Conservation (phyloP, 441 rosid species). For the Gossypium trilobum region DNA sequence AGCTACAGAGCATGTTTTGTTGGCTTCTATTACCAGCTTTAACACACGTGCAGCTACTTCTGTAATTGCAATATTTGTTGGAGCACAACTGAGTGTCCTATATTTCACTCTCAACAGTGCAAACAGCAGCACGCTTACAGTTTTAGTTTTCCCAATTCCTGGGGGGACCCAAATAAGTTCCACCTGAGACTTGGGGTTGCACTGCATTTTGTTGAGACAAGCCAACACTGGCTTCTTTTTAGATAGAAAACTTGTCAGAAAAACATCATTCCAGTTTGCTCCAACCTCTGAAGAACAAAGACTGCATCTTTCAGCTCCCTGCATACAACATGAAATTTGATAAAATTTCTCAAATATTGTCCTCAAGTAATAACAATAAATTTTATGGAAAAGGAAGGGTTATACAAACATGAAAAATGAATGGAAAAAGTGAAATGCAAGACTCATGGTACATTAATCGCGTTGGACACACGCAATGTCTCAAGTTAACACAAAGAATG, state of each 20-base stretch:
- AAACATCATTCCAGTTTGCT: slow-evolving; percentile 4
- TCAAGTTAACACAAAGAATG: not conserved
- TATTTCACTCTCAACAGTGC: slow-evolving; percentile 27
- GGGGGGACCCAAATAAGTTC: slow-evolving; percentile 66
- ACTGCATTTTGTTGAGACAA: slow-evolving; percentile 23
- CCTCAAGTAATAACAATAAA: too few species aligned
- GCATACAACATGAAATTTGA: not conserved
- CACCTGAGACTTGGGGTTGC: slow-evolving; percentile 26
- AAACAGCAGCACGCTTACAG: slow-evolving; percentile 29
- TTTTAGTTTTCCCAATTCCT: slow-evolving; percentile 62
- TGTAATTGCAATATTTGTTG: slow-evolving; percentile 49
- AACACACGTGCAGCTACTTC: slow-evolving; percentile 40
- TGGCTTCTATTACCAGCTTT: slow-evolving; percentile 25
- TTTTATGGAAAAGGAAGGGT: too few species aligned
- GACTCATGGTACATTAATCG: not conserved
- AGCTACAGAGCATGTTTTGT: not conserved
- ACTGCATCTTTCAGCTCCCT: slow-evolving; percentile 24
- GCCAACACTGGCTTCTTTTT: slow-evolving; percentile 30
- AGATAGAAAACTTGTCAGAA: not conserved
- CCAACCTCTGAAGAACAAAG: slow-evolving; percentile 1
- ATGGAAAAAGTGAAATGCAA: not conserved
- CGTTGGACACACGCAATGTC: not conserved
- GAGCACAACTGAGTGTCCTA: slow-evolving; percentile 45
- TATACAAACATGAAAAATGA: too few species aligned
- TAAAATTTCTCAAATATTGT: not conserved